A percentile compares a stretch with the other conserved stretches of the same genome.
Evolutionary conservation across 1,139 yeast genomes (phyloP).

Genomic region (Yamadazyma pseudoaaseri): DNA sequence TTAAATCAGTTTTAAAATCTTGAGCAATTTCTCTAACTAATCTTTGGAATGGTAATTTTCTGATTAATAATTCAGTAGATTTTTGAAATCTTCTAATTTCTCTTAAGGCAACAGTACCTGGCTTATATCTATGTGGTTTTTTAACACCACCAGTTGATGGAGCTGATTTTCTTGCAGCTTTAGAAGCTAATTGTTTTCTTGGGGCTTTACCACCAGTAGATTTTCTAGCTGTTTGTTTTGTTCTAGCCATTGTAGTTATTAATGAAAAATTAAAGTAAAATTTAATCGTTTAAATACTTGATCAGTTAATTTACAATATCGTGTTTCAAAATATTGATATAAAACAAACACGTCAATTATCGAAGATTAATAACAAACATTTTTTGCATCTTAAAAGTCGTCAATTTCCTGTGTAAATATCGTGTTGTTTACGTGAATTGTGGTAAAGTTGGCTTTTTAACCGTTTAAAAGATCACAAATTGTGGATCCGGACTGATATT

Average conservation of each 20-base stretch:
- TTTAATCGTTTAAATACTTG: constrained; percentile 5
- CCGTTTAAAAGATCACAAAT: neutral
- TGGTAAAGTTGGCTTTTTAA: no score
- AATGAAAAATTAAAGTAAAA: no score
- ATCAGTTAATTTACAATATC: neutral
- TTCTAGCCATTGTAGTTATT: constrained; percentile 79
- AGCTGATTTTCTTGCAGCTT: constrained; percentile 99
- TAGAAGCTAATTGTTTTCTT: constrained; percentile 98
- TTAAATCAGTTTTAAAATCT: constrained; percentile 96
- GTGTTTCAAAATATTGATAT: neutral
- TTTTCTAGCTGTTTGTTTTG: constrained; percentile 98
- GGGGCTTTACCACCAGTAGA: constrained; percentile 99
- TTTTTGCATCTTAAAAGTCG: no score
- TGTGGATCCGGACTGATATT: neutral
- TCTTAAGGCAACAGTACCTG: constrained; percentile 99
- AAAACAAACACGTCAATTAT: no score
- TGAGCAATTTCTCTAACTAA: constrained; percentile 97
- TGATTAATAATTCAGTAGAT: constrained; percentile 93
- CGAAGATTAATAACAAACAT: no score
- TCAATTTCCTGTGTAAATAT: no score
- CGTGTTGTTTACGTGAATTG: no score
- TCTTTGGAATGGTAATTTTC: constrained; percentile 99
- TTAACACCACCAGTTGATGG: constrained; percentile 98
- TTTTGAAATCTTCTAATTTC: constrained; percentile 99
- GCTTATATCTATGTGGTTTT: constrained; percentile 99